Percentiles rank a stretch among this genome's conserved stretches.
Evolutionary conservation across 352 stramenopile species (phyloP).

Genomic region (Blastocystis hominis): DNA sequence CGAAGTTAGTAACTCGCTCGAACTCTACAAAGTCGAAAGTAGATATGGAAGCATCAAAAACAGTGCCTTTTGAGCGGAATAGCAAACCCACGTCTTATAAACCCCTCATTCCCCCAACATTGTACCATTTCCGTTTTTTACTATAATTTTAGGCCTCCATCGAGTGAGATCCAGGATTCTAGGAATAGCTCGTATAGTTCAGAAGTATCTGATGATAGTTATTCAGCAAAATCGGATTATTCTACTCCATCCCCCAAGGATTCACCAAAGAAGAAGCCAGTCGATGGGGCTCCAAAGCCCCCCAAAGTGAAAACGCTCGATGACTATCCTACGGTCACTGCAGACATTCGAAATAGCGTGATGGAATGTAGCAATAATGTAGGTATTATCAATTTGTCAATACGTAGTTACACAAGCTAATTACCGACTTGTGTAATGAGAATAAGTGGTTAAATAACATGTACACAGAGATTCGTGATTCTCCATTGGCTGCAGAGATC

Average conservation of each 20-base stretch:
- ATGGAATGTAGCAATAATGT: constrained; percentile 20
- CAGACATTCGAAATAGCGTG: constrained; percentile 11
- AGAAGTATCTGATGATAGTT: too few relatives aligned
- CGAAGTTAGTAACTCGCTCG: neutral
- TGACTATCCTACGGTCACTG: constrained; percentile 24
- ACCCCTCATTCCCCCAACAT: too few relatives aligned
- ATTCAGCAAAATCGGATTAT: too few relatives aligned
- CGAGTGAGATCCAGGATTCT: too few relatives aligned
- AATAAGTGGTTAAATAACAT: constrained; percentile 14
- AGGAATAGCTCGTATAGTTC: too few relatives aligned
- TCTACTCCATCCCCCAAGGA: too few relatives aligned
- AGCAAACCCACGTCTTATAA: too few relatives aligned
- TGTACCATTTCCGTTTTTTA: too few relatives aligned
- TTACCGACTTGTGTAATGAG: constrained; percentile 26
- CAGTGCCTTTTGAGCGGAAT: too few relatives aligned
- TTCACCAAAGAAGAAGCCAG: too few relatives aligned
- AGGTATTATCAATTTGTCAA: neutral
- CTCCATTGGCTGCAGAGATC: constrained; percentile 17
- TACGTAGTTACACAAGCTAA: neutral
- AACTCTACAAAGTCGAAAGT: neutral
- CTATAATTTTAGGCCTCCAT: too few relatives aligned
- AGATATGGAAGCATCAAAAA: neutral
- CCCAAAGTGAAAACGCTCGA: neutral
- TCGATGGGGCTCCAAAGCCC: neutral
- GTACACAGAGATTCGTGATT: constrained; percentile 28